Evolutionary conservation across 106 monocot species (phyloP).

Genomic region (Allium sativum): DNA sequence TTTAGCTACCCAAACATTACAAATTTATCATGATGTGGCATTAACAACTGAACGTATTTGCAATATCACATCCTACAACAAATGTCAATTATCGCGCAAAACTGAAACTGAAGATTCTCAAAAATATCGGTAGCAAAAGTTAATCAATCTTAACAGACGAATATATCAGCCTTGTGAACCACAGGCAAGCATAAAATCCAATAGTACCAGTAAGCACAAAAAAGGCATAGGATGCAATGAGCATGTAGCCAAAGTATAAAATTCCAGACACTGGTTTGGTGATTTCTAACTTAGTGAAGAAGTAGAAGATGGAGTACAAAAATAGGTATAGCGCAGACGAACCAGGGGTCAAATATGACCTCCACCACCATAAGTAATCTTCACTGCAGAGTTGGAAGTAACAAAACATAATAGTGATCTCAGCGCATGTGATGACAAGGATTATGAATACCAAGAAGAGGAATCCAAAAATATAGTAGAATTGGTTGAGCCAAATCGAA

Average conservation of each 20-base stretch:
- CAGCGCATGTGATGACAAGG: slow-evolving; percentile 80
- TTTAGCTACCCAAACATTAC: too few relatives aligned
- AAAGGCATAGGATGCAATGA: slow-evolving; percentile 87
- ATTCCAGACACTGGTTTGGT: slow-evolving; percentile 77
- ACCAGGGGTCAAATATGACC: slow-evolving; percentile 84
- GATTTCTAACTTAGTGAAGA: slow-evolving; percentile 97
- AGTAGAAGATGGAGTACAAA: slow-evolving; percentile 87
- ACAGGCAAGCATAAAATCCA: slow-evolving; percentile 95
- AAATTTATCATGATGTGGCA: too few relatives aligned
- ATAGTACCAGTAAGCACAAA: slow-evolving; percentile 90
- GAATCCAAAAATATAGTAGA: slow-evolving; percentile 98
- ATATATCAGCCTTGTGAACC: slow-evolving; percentile 93
- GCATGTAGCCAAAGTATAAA: slow-evolving; percentile 97
- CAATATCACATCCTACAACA: too few relatives aligned
- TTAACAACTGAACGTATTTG: too few relatives aligned
- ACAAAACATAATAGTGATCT: slow-evolving; percentile 92
- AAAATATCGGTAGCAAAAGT: not conserved
- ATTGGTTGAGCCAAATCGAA: slow-evolving; percentile 98
- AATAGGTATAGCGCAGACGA: slow-evolving; percentile 95
- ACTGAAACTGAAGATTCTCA: too few relatives aligned
- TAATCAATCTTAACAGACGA: slow-evolving; percentile 92
- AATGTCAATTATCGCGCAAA: too few relatives aligned
- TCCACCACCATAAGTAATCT: slow-evolving; percentile 99
- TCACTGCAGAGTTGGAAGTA: slow-evolving; percentile 99
- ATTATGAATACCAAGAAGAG: slow-evolving; percentile 90